Conservation (phyloP, 2,329 filamentous ascomycete genomes). For the Aspergillus ibericus region DNA sequence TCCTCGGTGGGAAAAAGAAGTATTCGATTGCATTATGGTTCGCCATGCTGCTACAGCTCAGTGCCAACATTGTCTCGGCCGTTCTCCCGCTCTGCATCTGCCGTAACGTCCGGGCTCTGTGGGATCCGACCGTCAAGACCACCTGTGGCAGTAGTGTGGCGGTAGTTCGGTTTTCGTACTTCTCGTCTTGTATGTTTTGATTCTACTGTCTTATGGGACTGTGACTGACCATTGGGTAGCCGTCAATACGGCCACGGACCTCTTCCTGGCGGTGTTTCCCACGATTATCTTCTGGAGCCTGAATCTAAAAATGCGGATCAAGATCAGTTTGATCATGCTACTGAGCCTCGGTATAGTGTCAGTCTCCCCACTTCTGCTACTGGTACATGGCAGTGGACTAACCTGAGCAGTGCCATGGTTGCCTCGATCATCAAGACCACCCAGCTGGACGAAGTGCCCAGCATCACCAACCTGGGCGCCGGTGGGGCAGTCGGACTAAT, state of each 20-base stretch:
- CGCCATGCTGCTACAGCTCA: constrained; percentile 24
- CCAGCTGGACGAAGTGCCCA: constrained; percentile 26
- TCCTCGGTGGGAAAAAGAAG: constrained; percentile 26
- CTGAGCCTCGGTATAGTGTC: constrained; percentile 32
- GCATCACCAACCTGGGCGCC: constrained; percentile 28
- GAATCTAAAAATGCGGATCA: constrained; percentile 30
- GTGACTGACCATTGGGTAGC: constrained; percentile 13
- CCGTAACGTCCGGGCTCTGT: constrained; percentile 23
- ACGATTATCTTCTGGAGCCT: constrained; percentile 32
- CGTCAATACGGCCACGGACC: constrained; percentile 30
- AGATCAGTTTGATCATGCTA: constrained; percentile 28
- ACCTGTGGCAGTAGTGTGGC: constrained; percentile 23
- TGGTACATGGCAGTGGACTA: background rate
- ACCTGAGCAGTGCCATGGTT: constrained; percentile 26
- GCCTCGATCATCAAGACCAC: constrained; percentile 36
- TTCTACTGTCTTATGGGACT: background rate
- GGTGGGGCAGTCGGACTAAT: constrained; percentile 27
- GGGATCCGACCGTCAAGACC: constrained; percentile 25
- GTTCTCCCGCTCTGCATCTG: constrained; percentile 32
- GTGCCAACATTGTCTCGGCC: constrained; percentile 27
- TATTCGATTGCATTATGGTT: constrained; percentile 26
- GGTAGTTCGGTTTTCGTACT: constrained; percentile 31
- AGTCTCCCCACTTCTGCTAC: background rate
- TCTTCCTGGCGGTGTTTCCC: constrained; percentile 32
- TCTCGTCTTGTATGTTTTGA: constrained; percentile 27